Evolutionary conservation across 257 asterid species (phyloP), one percentile per base, ranked within the genome.

Genomic region (Nemophila menziesii): DNA sequence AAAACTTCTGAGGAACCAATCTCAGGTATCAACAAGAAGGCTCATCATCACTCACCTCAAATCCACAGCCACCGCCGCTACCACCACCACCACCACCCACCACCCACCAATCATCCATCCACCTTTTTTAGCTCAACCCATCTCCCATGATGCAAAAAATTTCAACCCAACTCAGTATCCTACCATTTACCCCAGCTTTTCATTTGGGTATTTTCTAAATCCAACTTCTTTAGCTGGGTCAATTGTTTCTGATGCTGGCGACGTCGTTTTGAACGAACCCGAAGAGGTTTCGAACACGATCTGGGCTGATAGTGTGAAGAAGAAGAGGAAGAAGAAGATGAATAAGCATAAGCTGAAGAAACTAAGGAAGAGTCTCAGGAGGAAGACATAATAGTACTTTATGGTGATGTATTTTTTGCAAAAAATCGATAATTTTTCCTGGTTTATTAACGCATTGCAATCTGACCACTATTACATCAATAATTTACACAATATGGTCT

Each of bases 261-360:
- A 42, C 20, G 50, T 20, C 14, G 60, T 8, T 23, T 33, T 48
- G 46, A 7, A 29, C 8, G 22, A 16, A 40, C 11, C 19, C 10
- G 46, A 18, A 3, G 77, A 59, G 5, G 92, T 73, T 39, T 36
- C 73, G 8, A 55, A 19, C 38, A 54, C 68, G 43, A 58, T 85
- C 20, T 77, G 80, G 66, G 89, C 92, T 13, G 92, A 81, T 43
- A 81, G 92, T 55, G 87, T 78, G 58, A 85, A 85, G 77, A 80
- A 85, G 79, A 85, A 85, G 92, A 69, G 96, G 58, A 80, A 75
- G 52, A 78, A 18, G 80, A 85, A 80, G 82, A 85, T 85, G 96
- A 85, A 75, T 63, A 78, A 85, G 74, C 96, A 80, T 68, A 85
- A 85, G 67, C 41, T 85, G 72, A 75, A 69, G 89, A 85, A 85